Conservation (phyloP, 78 protist genomes). For the Dictyostelium capitatum region DNA sequence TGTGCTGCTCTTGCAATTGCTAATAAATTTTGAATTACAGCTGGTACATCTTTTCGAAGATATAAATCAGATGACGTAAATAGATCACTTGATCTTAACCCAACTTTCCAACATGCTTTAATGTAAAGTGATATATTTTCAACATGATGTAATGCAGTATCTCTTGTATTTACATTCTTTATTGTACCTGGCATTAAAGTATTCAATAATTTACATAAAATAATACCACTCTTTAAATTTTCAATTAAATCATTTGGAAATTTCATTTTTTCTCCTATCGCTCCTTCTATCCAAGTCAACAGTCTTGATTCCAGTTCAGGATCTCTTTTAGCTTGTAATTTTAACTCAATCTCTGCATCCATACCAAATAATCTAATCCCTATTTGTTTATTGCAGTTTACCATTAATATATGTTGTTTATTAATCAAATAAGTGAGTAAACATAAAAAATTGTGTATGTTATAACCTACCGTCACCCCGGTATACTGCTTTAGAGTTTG, state of each 20-base stretch:
- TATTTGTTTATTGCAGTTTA: slow-evolving; percentile 18
- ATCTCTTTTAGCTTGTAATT: slow-evolving; percentile 68
- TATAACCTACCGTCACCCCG: too few species aligned
- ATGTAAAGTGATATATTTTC: slow-evolving; percentile 69
- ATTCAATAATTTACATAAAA: slow-evolving; percentile 60
- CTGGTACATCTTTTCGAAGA: neutral
- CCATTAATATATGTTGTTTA: slow-evolving; percentile 35
- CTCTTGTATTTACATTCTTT: slow-evolving; percentile 36
- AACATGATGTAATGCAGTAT: slow-evolving; percentile 50
- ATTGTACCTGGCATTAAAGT: slow-evolving; percentile 59
- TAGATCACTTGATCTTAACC: slow-evolving; percentile 59
- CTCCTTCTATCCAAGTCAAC: slow-evolving; percentile 55
- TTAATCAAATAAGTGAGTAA: too few species aligned
- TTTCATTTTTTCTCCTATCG: slow-evolving; percentile 28
- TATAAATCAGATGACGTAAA: slow-evolving; percentile 58
- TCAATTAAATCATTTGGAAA: slow-evolving; percentile 68
- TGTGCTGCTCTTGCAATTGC: slow-evolving; percentile 44
- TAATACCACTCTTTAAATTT: slow-evolving; percentile 47
- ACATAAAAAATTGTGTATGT: too few species aligned
- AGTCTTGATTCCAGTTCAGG: slow-evolving; percentile 37
- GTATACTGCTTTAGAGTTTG: neutral
- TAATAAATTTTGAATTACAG: slow-evolving; percentile 53
- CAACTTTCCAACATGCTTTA: slow-evolving; percentile 82
- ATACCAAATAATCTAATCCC: slow-evolving; percentile 72
- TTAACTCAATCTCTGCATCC: slow-evolving; percentile 80